phyloP scores from a whole-genome alignment of 2,329 filamentous ascomycete species.

The Aureobasidium musti region DNA sequence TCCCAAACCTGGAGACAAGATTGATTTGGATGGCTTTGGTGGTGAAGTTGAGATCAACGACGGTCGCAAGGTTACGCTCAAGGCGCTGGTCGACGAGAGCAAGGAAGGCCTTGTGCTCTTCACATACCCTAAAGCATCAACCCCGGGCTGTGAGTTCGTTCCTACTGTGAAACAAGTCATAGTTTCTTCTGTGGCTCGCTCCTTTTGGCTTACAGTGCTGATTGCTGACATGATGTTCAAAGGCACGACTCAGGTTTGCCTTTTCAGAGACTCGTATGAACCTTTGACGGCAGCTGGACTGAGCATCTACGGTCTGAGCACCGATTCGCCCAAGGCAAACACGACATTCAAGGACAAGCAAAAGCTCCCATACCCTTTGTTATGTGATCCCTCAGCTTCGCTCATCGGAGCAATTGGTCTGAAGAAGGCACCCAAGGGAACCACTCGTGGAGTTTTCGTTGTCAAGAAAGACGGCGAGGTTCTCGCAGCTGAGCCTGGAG shows the following conservation, averaged over 20 bases:
- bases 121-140: conserved; percentile 93
- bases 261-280: conserved; percentile 84
- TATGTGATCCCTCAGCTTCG: conserved; percentile 75
- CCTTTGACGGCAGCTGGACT: conserved; percentile 76
- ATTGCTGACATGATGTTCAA: conserved; percentile 18
- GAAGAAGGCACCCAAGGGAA: conserved; percentile 79
- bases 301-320: conserved; percentile 85
- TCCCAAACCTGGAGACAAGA: conserved; percentile 53
- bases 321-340: conserved; percentile 87
- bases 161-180: conserved; percentile 30
- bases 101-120: conserved; percentile 86
- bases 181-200: background rate
- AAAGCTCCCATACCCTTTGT: conserved; percentile 80
- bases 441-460: conserved; percentile 83
- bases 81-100: conserved; percentile 78
- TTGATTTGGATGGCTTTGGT: conserved; percentile 59
- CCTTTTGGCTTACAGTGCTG: background rate
- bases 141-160: conserved; percentile 78
- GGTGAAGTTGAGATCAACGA: conserved; percentile 82
- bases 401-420: conserved; percentile 87
- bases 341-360: conserved; percentile 91
- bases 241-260: conserved; percentile 92
- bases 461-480: conserved; percentile 70
- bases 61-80: conserved; percentile 75
- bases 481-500: conserved; percentile 70